Evolutionary conservation across 352 stramenopile species (phyloP).

Genomic region (Aphanomyces stellatus): DNA sequence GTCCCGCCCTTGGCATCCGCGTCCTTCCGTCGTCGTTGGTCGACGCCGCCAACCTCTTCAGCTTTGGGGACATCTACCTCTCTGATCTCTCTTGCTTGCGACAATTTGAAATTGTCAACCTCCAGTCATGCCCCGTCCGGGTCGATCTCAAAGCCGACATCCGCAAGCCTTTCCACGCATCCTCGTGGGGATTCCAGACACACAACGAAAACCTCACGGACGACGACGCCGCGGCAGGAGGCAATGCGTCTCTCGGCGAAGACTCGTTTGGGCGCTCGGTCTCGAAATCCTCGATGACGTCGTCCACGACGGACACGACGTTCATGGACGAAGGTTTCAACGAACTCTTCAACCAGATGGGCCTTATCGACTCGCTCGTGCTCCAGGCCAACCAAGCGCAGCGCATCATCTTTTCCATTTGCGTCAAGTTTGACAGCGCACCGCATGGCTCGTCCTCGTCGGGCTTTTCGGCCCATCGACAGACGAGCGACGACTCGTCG

Average conservation of each 20-base stretch:
- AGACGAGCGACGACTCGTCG: conserved; percentile 42
- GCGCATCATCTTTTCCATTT: conserved; percentile 64
- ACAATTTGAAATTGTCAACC: conserved; percentile 72
- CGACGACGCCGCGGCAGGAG: conserved; percentile 21
- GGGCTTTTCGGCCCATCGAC: conserved; percentile 22
- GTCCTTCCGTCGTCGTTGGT: conserved; percentile 5
- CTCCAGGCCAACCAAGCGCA: conserved; percentile 63
- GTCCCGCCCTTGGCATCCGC: conserved; percentile 10
- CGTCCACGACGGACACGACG: conserved; percentile 63
- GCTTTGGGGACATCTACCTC: conserved; percentile 76
- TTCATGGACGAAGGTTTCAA: conserved; percentile 84
- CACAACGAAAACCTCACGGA: conserved; percentile 68
- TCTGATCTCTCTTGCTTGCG: conserved; percentile 81
- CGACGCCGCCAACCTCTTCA: conserved; percentile 27
- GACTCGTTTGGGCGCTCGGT: conserved; percentile 41
- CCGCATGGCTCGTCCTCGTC: conserved; percentile 23
- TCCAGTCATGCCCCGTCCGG: conserved; percentile 36
- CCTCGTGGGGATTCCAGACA: conserved; percentile 71
- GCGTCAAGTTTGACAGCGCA: conserved; percentile 32
- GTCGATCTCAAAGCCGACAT: conserved; percentile 66
- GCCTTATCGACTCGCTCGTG: conserved; percentile 43
- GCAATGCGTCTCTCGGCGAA: conserved; percentile 38
- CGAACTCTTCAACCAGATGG: conserved; percentile 85
- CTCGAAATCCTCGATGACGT: conserved; percentile 35
- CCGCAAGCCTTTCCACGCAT: conserved; percentile 73